A percentile compares a stretch with the other conserved stretches of the same genome.
phyloP scores from a whole-genome alignment of 2,329 filamentous ascomycete species.

The Pseudogymnoascus sp. region DNA sequence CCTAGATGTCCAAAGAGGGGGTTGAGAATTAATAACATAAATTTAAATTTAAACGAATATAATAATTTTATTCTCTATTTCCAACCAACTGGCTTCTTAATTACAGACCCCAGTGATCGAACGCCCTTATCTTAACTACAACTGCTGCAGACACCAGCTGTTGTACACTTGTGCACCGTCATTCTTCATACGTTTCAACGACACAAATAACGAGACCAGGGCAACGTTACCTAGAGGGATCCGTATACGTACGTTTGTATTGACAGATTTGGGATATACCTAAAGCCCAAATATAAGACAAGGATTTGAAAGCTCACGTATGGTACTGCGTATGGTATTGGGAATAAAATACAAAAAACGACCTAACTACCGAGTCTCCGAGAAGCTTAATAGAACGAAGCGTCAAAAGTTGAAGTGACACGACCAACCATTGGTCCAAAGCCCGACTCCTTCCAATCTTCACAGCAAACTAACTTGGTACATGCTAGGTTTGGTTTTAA shows the following conservation, averaged over 20 bases:
- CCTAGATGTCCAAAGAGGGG: not conserved
- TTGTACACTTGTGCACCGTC: not conserved
- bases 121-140: not conserved
- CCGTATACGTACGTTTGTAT: not conserved
- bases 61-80: not conserved
- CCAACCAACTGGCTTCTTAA: not conserved
- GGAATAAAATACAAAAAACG: not conserved
- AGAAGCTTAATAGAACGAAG: not conserved
- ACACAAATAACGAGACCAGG: not conserved
- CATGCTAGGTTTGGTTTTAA: not conserved
- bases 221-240: not conserved
- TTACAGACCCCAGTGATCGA: not conserved
- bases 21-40: not conserved
- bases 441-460: not conserved
- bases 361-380: not conserved
- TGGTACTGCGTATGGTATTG: not conserved
- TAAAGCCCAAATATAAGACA: not conserved
- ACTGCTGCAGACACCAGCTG: not conserved
- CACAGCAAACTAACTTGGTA: not conserved
- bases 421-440: not conserved
- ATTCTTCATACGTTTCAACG: not conserved
- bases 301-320: not conserved
- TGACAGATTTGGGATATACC: not conserved
- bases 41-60: not conserved
- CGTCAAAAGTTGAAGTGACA: not conserved